Evolutionary conservation across 305 asterid genomes (phyloP).

Genomic region (Solanum hybrid): DNA sequence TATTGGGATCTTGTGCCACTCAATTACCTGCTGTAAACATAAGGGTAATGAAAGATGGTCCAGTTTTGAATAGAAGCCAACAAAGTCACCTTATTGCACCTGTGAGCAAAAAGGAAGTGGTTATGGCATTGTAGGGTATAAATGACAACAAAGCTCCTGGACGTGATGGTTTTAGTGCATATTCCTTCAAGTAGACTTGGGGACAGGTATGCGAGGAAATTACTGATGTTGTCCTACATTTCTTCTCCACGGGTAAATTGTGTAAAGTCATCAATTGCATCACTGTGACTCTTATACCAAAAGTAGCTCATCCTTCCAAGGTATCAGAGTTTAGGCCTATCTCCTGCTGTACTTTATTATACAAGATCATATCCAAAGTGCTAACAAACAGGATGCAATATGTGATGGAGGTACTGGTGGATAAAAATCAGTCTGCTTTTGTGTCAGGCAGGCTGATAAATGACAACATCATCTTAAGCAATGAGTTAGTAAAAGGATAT

Average conservation of each 20-base stretch:
- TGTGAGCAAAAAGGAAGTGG: not conserved
- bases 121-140: not conserved
- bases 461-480: no score
- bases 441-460: no score
- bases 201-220: not conserved
- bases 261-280: no score
- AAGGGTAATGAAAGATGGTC: not conserved
- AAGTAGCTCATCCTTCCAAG: no score
- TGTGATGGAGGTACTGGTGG: no score
- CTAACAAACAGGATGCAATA: no score
- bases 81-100: not conserved
- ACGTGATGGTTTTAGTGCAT: not conserved
- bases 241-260: not conserved
- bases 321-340: no score
- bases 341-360: no score
- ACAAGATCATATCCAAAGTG: no score
- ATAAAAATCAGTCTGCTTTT: no score
- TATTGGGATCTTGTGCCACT: not conserved
- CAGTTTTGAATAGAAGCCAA: not conserved
- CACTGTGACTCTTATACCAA: no score
- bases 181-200: not conserved
- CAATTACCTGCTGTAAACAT: not conserved
- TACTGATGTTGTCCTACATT: not conserved
- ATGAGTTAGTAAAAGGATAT: no score
- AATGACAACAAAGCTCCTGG: not conserved